These are phyloP conservation scores for Escovopsis sp. DNA, from an alignment of 2,329 filamentous ascomycete species.

Conservation along the genomic window DNA sequence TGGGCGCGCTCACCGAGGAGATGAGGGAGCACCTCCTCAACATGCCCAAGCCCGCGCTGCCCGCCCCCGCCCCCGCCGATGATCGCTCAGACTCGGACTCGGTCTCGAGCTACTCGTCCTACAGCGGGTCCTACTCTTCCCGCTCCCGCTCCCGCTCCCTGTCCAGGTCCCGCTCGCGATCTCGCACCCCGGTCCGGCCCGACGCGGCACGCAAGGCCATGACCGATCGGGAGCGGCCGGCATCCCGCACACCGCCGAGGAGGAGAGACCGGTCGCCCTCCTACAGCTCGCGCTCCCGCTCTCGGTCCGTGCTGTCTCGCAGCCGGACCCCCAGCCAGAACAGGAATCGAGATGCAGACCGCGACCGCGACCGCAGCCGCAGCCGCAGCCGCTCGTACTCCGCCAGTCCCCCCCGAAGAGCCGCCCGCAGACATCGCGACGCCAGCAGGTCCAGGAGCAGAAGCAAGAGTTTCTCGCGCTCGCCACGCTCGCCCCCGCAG, in stretches of 20 bases:
- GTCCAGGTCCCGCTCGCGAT: constrained; percentile 14
- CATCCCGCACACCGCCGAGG: constrained; percentile 15
- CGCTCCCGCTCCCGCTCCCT: constrained; percentile 31
- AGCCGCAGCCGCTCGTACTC: constrained; percentile 13
- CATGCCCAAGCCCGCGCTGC: constrained; percentile 69
- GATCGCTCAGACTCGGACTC: constrained; percentile 55
- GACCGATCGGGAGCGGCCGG: constrained; percentile 13
- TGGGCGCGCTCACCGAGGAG: constrained; percentile 86
- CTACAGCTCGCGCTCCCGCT: constrained; percentile 28
- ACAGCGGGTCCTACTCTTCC: constrained; percentile 47
- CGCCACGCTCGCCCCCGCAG: constrained; percentile 15
- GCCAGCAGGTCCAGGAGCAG: constrained; percentile 9
- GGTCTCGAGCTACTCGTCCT: constrained; percentile 66
- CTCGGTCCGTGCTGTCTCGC: constrained; percentile 15
- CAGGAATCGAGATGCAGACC: too few species aligned
- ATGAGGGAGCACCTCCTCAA: constrained; percentile 88
- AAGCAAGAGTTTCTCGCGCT: constrained; percentile 14
- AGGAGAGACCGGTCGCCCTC: constrained; percentile 26
- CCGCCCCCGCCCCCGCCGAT: constrained; percentile 41
- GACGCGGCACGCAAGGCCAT: constrained; percentile 9
- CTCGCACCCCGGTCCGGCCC: constrained; percentile 5
- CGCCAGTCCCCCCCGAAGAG: constrained; percentile 16
- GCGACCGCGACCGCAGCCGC: too few species aligned
- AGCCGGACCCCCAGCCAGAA: constrained; percentile 1
- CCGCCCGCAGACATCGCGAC: constrained; percentile 10